Conservation (phyloP, 169 alveolate genomes). For the Eimeria acervulina region DNA sequence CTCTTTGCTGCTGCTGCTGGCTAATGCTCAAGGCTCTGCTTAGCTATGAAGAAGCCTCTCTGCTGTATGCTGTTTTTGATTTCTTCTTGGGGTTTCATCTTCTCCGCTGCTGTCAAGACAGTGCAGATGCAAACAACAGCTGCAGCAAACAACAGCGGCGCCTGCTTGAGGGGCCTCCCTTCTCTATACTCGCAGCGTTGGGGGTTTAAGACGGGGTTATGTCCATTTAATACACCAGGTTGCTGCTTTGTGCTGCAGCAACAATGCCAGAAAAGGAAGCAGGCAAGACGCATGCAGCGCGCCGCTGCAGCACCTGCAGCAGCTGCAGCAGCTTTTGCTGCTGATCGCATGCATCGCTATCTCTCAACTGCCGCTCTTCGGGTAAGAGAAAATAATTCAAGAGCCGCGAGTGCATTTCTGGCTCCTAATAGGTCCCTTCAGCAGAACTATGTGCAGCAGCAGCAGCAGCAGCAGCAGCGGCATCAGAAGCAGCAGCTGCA, state of each 20-base stretch:
- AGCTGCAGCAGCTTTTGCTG: background rate
- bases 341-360: background rate
- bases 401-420: no score
- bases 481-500: background rate
- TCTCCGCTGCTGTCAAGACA: background rate
- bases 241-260: slow-evolving; percentile 9
- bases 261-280: background rate
- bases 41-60: background rate
- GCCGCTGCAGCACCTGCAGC: background rate
- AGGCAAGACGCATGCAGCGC: background rate
- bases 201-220: background rate
- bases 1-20: no score
- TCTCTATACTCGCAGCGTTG: background rate
- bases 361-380: background rate
- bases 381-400: background rate
- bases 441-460: background rate
- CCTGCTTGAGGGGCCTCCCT: background rate
- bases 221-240: background rate
- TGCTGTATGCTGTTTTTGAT: background rate
- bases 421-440: background rate
- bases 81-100: no score
- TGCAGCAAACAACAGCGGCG: no score
- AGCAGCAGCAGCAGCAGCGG: slow-evolving; percentile 11
- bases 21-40: no score
- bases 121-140: no score